Percentiles rank a stretch among this genome's conserved stretches.
Evolutionary conservation across 345 rosid species (phyloP).

Genomic region (Mercurialis annua): DNA sequence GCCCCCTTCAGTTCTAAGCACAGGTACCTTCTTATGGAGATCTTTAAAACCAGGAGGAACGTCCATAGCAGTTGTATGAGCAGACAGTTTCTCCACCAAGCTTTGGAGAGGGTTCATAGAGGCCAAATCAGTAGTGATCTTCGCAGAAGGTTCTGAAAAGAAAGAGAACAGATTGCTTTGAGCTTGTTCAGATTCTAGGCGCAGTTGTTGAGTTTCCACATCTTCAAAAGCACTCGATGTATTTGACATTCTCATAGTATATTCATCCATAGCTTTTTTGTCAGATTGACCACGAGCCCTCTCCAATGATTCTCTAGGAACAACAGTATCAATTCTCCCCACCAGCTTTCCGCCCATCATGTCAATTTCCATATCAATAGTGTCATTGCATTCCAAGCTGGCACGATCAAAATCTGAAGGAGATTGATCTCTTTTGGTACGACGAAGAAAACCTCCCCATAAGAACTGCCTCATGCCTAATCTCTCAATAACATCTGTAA

Average conservation of each 20-base stretch:
- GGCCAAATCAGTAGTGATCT: not conserved
- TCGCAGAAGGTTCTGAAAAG: not conserved
- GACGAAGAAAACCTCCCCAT: constrained; percentile 41
- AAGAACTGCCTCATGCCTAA: constrained; percentile 25
- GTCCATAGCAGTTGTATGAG: too few species aligned
- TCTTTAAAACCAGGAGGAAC: too few species aligned
- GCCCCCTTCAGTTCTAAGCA: too few species aligned
- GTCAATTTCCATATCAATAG: constrained; percentile 36
- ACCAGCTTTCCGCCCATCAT: constrained; percentile 32
- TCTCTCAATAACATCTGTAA: constrained; percentile 28
- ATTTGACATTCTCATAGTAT: not conserved
- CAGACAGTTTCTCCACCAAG: too few species aligned
- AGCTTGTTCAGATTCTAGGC: not conserved
- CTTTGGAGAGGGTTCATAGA: not conserved
- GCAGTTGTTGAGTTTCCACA: not conserved
- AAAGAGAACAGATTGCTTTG: not conserved
- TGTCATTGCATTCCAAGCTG: not conserved
- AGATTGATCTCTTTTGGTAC: constrained; percentile 12
- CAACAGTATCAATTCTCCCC: constrained; percentile 21
- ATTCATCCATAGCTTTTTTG: not conserved
- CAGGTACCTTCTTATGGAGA: too few species aligned
- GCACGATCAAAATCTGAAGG: constrained; percentile 9
- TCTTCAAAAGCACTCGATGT: not conserved
- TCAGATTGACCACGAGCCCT: not conserved
- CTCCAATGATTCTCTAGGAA: constrained; percentile 17